phyloP scores from a whole-genome alignment of 306 rosid species.

The Parietaria judaica region DNA sequence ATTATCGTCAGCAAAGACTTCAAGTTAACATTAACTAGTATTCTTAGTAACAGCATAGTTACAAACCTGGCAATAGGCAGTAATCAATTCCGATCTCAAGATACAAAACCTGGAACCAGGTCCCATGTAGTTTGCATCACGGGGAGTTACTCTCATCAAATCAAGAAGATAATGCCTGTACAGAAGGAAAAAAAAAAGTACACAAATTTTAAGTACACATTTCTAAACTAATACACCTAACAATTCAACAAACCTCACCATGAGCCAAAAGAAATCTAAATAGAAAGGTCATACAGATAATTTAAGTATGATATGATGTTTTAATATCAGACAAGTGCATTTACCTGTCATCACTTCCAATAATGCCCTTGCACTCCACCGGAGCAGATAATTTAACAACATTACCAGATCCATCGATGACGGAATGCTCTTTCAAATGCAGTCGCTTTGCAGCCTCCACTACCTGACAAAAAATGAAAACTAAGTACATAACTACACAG shows the following conservation, averaged over 20 bases:
- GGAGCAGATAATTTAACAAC: conserved; percentile 93
- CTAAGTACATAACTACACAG: conserved; percentile 14
- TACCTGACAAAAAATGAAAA: conserved; percentile 41
- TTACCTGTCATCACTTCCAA: conserved; percentile 98
- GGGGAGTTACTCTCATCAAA: conserved; percentile 96
- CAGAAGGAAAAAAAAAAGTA: conserved; percentile 14
- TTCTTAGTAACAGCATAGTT: conserved; percentile 4
- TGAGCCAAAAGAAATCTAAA: neutral
- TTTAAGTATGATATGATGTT: neutral
- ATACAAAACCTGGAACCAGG: conserved; percentile 84
- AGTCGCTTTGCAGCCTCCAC: conserved; percentile 87
- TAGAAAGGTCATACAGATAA: neutral
- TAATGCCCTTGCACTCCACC: conserved; percentile 97
- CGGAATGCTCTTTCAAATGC: conserved; percentile 86
- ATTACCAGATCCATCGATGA: conserved; percentile 85
- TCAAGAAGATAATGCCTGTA: conserved; percentile 95
- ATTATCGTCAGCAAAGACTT: conserved; percentile 17
- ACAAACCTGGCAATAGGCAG: conserved; percentile 73
- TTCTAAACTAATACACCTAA: neutral
- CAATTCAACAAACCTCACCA: neutral
- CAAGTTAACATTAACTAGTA: conserved; percentile 5
- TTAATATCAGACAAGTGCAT: neutral
- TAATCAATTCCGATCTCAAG: conserved; percentile 79
- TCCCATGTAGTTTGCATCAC: conserved; percentile 87
- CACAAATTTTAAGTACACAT: conserved; percentile 1